These are phyloP conservation scores for Wickerhamiella musiphila DNA, from an alignment of 805 yeast genomes.

Conservation along the genomic window DNA sequence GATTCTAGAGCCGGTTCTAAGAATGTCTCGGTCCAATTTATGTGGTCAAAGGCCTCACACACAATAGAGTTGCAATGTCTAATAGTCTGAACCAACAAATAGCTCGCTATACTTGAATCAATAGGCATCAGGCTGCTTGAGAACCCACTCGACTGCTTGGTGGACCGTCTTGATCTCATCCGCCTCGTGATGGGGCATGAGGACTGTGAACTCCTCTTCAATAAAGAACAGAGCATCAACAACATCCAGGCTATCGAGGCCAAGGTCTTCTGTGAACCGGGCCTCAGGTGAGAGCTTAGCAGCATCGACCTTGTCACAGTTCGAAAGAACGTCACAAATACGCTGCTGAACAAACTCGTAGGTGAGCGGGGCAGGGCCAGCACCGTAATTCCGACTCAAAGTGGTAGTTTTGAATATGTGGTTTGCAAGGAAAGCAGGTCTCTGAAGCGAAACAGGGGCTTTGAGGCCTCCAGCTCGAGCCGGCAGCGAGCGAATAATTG, in stretches of 20 bases:
- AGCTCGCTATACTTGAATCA: no score
- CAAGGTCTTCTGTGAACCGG: conserved; percentile 37
- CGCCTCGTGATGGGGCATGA: conserved; percentile 43
- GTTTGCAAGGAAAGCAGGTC: conserved; percentile 28
- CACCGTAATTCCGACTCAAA: no score
- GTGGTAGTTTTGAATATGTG: no score
- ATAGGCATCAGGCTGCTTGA: conserved; percentile 30
- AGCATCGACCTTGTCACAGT: conserved; percentile 37
- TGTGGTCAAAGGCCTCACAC: no score
- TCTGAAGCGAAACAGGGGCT: conserved; percentile 4
- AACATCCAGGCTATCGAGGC: conserved; percentile 80
- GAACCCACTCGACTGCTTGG: conserved; percentile 77
- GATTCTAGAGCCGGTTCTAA: no score
- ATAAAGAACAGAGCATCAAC: conserved; percentile 91
- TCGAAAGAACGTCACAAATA: conserved; percentile 56
- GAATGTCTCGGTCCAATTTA: no score
- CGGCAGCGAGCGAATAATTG: conserved; percentile 1
- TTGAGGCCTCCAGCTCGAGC: not conserved
- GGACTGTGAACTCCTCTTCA: conserved; percentile 61
- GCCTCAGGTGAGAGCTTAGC: conserved; percentile 26
- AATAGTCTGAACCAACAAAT: no score
- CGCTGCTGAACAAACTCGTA: conserved; percentile 68
- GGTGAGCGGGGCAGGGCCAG: conserved; percentile 35
- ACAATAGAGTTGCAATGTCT: no score
- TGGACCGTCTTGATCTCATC: conserved; percentile 83